These are phyloP conservation scores for Hypoxylon fuscum DNA, from an alignment of 495 filamentous ascomycete species.

Conservation along the genomic window DNA sequence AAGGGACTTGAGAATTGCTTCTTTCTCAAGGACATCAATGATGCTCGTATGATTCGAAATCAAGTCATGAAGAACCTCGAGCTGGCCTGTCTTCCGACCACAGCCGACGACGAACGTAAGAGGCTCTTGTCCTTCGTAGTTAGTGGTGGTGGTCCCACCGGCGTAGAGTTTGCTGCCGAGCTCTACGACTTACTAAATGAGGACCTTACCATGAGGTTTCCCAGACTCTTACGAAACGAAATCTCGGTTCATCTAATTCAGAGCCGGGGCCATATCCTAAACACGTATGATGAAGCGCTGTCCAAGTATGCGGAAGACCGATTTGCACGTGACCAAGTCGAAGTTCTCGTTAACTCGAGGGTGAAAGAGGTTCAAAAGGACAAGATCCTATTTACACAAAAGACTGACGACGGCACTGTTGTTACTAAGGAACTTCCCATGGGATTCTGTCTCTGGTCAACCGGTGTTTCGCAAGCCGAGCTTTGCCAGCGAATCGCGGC, in stretches of 20 bases:
- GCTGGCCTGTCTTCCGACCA: conserved; percentile 90
- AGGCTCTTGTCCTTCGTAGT: conserved; percentile 93
- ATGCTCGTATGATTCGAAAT: conserved; percentile 89
- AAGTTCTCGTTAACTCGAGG: conserved; percentile 88
- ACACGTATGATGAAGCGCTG: conserved; percentile 96
- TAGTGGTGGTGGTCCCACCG: conserved; percentile 94
- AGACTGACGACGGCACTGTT: conserved; percentile 72
- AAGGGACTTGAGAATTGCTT: conserved; percentile 94
- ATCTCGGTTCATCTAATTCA: conserved; percentile 98
- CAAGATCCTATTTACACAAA: conserved; percentile 87
- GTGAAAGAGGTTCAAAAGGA: conserved; percentile 88
- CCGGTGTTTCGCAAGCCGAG: conserved; percentile 88
- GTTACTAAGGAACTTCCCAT: conserved; percentile 93
- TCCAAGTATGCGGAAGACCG: conserved; percentile 91
- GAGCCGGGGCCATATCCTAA: conserved; percentile 90
- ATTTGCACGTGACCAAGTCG: conserved; percentile 89
- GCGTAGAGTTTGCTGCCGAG: conserved; percentile 97
- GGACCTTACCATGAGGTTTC: conserved; percentile 84
- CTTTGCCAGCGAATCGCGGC: conserved; percentile 77
- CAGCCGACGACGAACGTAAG: conserved; percentile 85
- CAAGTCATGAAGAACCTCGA: conserved; percentile 92
- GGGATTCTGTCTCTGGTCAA: conserved; percentile 98
- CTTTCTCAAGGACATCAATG: conserved; percentile 92
- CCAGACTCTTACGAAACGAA: conserved; percentile 89
- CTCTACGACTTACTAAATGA: conserved; percentile 96